Base-by-base conservation (phyloP, 148 eudicot genomes). In the Mesembryanthemum crystallinum region DNA sequence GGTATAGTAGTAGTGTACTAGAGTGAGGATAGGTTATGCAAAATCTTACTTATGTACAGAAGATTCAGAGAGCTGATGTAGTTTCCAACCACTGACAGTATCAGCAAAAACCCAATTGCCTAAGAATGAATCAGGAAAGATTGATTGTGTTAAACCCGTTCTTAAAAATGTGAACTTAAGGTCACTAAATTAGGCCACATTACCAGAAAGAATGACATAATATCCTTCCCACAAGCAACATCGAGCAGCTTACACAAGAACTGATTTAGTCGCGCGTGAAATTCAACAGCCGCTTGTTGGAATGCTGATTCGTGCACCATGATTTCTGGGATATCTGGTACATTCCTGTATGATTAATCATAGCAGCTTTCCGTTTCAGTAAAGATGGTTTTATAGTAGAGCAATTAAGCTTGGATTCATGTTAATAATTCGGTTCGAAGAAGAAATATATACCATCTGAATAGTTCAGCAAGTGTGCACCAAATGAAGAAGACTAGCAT, bases 21-120 rank as follows among this genome's bases (percentile, higher is more conserved):
- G 39, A 6, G 39, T 35, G 39, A 35, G 39, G 21, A 32, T 5
- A 32, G 30, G 39, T 30, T 29, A 43, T 25, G 60, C 42, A 27
- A 57, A 25, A 65, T 23, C 77, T 87, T 81, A 89, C 93, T 79
- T 12, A 83, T 57, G 64, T 84, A 90, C 25, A 90, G 63, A 77
- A 90, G 88, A 77, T 88, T 88, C 71, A 88, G 25, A 64, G 81
- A 74, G 65, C 86, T 84, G 64, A 88, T 65, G 62, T 82, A 86
- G 80, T 83, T 88, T 54, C 91, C 91, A 39, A 85, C 32, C 49
- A 73, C 15, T 49, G 91, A 85, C 10, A 90, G 8, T 55, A 85
- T 70, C 88, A 84, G 80, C 47, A 90, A 83, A 37, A 71, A 74
- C 32, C 77, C 73, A 23, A 86, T 75, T 51, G 77, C 84, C 93